Evolutionary conservation across 1,284 basidiomycete species (phyloP).

Genomic region (Ceratorhiza oryzae-sativae): DNA sequence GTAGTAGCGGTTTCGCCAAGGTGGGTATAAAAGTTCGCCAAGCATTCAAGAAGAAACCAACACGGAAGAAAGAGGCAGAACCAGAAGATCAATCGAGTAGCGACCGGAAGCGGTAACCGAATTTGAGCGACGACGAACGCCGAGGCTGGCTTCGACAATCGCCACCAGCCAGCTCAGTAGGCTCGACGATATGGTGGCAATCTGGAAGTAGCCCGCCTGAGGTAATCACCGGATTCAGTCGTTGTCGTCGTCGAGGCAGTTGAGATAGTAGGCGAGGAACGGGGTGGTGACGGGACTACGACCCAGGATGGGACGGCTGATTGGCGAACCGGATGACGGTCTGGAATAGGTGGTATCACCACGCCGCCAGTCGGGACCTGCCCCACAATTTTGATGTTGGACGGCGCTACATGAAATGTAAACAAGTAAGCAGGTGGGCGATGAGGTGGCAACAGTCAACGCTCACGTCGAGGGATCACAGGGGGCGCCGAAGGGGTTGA

Average conservation of each 20-base stretch:
- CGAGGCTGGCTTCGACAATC: no score
- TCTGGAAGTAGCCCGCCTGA: not conserved
- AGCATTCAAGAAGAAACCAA: no score
- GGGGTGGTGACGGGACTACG: not conserved
- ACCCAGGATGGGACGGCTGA: not conserved
- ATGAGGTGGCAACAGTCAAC: not conserved
- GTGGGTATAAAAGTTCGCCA: no score
- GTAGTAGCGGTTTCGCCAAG: no score
- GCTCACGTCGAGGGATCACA: not conserved
- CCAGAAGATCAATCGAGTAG: no score
- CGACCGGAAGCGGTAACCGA: no score
- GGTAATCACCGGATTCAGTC: not conserved
- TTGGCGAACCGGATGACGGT: not conserved
- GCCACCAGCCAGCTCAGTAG: no score
- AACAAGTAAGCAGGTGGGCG: not conserved
- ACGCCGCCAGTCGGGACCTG: not conserved
- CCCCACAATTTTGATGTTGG: not conserved
- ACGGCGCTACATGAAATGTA: not conserved
- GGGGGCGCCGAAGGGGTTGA: not conserved
- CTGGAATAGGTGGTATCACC: not conserved
- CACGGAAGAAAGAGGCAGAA: no score
- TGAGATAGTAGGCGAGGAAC: not conserved
- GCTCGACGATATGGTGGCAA: not conserved
- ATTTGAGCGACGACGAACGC: no score
- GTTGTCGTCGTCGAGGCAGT: not conserved